Conservation (phyloP, 2,329 filamentous ascomycete genomes). For the Tolypocladium pustulatum region DNA sequence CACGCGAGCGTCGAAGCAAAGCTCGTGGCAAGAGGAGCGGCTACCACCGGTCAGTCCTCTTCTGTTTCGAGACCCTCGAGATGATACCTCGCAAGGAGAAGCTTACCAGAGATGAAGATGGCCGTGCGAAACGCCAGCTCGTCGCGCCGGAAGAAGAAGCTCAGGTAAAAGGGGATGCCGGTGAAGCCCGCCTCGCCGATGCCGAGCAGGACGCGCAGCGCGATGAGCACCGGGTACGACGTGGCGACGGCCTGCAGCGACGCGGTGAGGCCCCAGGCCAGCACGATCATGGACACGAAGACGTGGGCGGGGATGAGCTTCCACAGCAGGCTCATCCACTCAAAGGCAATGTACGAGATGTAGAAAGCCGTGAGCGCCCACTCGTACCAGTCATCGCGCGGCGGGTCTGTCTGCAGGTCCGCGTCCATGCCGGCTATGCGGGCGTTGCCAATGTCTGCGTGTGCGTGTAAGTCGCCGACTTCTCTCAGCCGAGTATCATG, state of each 20-base stretch:
- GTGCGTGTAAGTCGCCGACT: neutral
- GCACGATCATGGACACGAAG: slow-evolving; percentile 51
- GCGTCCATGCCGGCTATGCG: slow-evolving; percentile 53
- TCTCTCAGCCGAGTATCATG: neutral
- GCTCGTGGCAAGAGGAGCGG: slow-evolving; percentile 69
- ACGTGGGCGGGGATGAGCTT: slow-evolving; percentile 48
- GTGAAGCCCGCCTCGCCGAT: slow-evolving; percentile 57
- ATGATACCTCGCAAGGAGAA: neutral
- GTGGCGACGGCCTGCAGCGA: slow-evolving; percentile 59
- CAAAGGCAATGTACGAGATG: slow-evolving; percentile 50
- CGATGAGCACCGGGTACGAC: slow-evolving; percentile 50
- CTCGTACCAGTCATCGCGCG: slow-evolving; percentile 39
- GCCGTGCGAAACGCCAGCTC: slow-evolving; percentile 81
- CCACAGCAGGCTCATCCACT: slow-evolving; percentile 57
- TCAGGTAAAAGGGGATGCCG: slow-evolving; percentile 53
- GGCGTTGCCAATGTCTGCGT: slow-evolving; percentile 51
- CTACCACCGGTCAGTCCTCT: slow-evolving; percentile 21
- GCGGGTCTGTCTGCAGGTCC: slow-evolving; percentile 43
- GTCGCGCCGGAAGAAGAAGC: slow-evolving; percentile 51
- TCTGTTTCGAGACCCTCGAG: neutral
- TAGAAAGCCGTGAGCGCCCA: slow-evolving; percentile 54
- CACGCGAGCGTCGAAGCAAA: slow-evolving; percentile 71
- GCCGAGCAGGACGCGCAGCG: slow-evolving; percentile 45
- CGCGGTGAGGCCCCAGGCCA: slow-evolving; percentile 70
- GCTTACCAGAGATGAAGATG: slow-evolving; percentile 64